phyloP scores from a whole-genome alignment of 2,329 filamentous ascomycete genomes.

The Verticillium alfalfae region DNA sequence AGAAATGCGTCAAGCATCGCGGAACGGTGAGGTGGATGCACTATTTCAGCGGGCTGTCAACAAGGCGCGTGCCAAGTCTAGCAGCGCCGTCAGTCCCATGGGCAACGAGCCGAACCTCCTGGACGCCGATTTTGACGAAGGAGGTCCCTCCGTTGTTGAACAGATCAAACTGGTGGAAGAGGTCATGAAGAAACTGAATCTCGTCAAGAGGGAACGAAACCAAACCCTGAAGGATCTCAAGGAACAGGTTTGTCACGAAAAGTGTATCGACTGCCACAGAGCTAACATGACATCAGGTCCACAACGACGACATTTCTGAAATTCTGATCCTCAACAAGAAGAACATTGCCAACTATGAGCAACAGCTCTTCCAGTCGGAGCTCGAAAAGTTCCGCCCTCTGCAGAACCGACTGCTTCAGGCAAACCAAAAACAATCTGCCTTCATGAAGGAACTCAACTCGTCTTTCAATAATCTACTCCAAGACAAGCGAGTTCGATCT shows the following conservation, averaged over 20 bases:
- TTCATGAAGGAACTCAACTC: slow-evolving; percentile 92
- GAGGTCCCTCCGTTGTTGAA: slow-evolving; percentile 72
- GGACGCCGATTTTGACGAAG: slow-evolving; percentile 88
- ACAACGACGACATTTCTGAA: slow-evolving; percentile 95
- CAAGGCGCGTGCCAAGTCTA: slow-evolving; percentile 64
- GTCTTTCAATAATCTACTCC: slow-evolving; percentile 79
- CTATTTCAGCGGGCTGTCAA: slow-evolving; percentile 84
- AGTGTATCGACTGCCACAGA: no score
- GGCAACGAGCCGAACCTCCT: slow-evolving; percentile 69
- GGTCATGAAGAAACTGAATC: slow-evolving; percentile 80
- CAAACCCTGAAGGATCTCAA: slow-evolving; percentile 96
- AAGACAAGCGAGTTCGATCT: slow-evolving; percentile 87
- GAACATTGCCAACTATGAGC: slow-evolving; percentile 85
- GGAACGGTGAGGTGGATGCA: slow-evolving; percentile 79
- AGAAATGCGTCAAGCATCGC: slow-evolving; percentile 87
- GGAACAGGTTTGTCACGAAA: slow-evolving; percentile 66
- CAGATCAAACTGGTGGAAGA: slow-evolving; percentile 89
- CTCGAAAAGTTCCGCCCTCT: slow-evolving; percentile 96
- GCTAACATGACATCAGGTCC: slow-evolving; percentile 54
- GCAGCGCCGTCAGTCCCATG: slow-evolving; percentile 55
- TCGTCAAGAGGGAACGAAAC: slow-evolving; percentile 85
- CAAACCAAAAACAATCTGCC: slow-evolving; percentile 90
- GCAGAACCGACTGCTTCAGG: slow-evolving; percentile 84
- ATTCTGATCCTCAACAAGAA: slow-evolving; percentile 98
- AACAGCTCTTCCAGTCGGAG: slow-evolving; percentile 87